phyloP scores from a whole-genome alignment of 768 basidiomycete species.

The Clitopilus hobsonii region DNA sequence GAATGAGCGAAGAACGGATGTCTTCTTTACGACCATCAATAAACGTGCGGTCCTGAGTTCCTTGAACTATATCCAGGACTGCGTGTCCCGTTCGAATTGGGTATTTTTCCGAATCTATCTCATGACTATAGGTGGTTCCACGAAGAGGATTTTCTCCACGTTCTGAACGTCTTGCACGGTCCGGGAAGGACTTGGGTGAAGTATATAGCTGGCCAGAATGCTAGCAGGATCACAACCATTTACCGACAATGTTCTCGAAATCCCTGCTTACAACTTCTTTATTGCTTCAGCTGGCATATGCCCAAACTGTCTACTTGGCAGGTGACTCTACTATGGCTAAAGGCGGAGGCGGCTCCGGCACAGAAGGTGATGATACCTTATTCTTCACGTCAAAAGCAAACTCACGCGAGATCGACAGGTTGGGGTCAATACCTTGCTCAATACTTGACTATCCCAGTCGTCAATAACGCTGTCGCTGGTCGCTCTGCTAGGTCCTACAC shows the following conservation, averaged over 20 bases:
- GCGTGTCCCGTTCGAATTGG: too few species aligned
- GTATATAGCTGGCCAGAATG: too few species aligned
- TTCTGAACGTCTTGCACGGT: too few species aligned
- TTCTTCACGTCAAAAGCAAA: background rate
- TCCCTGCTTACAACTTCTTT: background rate
- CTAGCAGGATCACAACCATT: background rate
- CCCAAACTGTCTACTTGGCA: constrained; percentile 12
- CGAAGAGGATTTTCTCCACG: background rate
- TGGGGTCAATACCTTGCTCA: constrained; percentile 21
- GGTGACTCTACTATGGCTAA: constrained; percentile 17
- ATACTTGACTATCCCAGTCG: constrained; percentile 20
- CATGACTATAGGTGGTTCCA: background rate
- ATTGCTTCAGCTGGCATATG: background rate
- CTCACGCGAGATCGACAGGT: too few species aligned
- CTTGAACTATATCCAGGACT: too few species aligned
- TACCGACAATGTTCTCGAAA: background rate
- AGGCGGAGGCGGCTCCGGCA: constrained; percentile 12
- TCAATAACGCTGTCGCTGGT: constrained; percentile 28
- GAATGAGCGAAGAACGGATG: background rate
- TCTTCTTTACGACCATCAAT: background rate
- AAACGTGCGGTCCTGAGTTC: too few species aligned
- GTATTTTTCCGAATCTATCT: background rate
- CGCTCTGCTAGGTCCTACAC: constrained; percentile 27
- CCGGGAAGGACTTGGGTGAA: too few species aligned
- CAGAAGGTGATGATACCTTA: constrained; percentile 5